These are phyloP conservation scores for Ustilago curta DNA, from an alignment of 1,284 basidiomycete genomes.

Conservation along the genomic window DNA sequence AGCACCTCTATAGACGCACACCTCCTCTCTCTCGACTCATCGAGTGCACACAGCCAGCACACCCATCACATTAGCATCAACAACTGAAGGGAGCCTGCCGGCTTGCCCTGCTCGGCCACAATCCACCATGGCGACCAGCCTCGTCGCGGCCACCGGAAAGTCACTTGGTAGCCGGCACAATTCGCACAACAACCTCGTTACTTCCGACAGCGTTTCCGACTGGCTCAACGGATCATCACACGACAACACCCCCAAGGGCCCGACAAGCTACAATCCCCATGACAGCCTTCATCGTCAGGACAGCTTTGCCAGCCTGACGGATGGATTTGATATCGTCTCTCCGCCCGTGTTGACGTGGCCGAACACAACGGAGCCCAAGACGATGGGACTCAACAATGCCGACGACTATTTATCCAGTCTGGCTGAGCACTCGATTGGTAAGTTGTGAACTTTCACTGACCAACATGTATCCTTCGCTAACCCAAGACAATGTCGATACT, in stretches of 20 bases:
- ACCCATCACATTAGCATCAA: not conserved
- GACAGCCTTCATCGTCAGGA: slow-evolving; percentile 20
- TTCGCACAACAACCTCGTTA: slow-evolving; percentile 43
- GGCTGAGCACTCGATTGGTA: slow-evolving; percentile 40
- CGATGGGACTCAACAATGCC: slow-evolving; percentile 32
- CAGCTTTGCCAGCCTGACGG: slow-evolving; percentile 41
- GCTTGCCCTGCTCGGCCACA: slow-evolving; percentile 19
- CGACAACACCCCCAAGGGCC: slow-evolving; percentile 39
- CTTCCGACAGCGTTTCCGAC: slow-evolving; percentile 36
- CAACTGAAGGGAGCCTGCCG: slow-evolving; percentile 9
- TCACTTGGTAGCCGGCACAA: slow-evolving; percentile 51
- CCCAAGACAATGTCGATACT: not conserved
- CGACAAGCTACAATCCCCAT: slow-evolving; percentile 2
- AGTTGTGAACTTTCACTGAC: not conserved
- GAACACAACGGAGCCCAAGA: slow-evolving; percentile 26
- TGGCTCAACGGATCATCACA: slow-evolving; percentile 31
- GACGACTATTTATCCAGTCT: slow-evolving; percentile 37
- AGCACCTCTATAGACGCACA: not conserved
- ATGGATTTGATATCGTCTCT: slow-evolving; percentile 47
- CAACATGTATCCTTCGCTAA: not conserved
- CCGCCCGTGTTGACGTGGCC: slow-evolving; percentile 30
- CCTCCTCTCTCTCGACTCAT: not conserved
- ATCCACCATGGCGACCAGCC: slow-evolving; percentile 35
- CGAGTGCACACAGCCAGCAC: slow-evolving; percentile 1
- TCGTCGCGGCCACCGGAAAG: slow-evolving; percentile 26